phyloP scores from a whole-genome alignment of 768 basidiomycete genomes.

The Paxillus involutus region DNA sequence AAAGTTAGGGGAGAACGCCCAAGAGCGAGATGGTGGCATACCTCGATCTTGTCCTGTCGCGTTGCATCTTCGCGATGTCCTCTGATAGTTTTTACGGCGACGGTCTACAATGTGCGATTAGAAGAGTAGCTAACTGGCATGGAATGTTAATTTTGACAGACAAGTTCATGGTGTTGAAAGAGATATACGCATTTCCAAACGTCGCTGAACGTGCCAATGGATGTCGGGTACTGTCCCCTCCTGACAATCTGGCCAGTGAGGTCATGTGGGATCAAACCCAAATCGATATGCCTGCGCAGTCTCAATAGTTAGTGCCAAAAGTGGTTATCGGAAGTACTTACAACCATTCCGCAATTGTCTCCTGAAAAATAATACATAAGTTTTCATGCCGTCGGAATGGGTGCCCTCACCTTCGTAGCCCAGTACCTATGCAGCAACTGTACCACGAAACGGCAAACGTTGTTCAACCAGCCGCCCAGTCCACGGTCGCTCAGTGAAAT shows the following conservation, averaged over 20 bases:
- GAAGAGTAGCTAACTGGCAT: background rate
- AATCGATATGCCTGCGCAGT: background rate
- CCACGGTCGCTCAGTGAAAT: no score
- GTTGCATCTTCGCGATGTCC: background rate
- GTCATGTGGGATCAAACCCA: background rate
- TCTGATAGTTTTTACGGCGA: slow-evolving; percentile 8
- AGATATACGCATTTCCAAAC: slow-evolving; percentile 5
- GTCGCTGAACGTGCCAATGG: slow-evolving; percentile 3
- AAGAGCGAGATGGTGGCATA: background rate
- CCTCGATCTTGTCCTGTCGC: background rate
- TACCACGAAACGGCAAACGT: no score
- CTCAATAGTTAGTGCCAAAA: no score
- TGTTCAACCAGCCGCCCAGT: no score
- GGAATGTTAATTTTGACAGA: background rate
- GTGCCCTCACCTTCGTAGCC: no score
- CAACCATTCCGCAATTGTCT: no score
- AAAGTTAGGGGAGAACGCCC: background rate
- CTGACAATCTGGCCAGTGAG: background rate
- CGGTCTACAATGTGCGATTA: background rate
- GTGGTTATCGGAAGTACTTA: no score
- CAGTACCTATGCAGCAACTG: no score
- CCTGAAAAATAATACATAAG: no score
- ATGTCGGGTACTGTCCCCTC: background rate
- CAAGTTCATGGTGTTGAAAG: background rate
- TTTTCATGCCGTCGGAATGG: no score